Evolutionary conservation across 768 basidiomycete species (phyloP).

Genomic region (Hemileccinum rubropunctum): DNA sequence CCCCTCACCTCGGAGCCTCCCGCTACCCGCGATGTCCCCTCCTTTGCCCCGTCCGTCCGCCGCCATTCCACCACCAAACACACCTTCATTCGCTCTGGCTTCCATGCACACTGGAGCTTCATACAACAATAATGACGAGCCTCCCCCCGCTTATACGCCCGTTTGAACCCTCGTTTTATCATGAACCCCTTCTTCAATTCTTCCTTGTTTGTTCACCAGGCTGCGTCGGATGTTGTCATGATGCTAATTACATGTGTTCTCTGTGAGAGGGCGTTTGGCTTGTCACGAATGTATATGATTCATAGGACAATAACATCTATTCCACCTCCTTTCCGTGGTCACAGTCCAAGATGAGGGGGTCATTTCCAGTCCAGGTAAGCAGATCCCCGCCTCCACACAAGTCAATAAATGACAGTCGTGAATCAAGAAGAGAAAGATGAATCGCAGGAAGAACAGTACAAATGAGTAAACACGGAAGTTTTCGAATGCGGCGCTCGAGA

Average conservation of each 20-base stretch:
- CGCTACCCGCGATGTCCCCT: not conserved
- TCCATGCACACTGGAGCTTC: conserved; percentile 14
- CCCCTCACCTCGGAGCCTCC: not conserved
- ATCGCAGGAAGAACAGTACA: too few relatives aligned
- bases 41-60: not conserved
- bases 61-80: not conserved
- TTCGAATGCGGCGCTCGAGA: too few relatives aligned
- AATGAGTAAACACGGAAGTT: too few relatives aligned
- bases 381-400: not conserved
- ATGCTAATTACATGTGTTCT: not conserved
- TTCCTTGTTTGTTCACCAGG: not conserved
- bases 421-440: too few relatives aligned
- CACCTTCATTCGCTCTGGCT: conserved; percentile 3
- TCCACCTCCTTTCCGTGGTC: not conserved
- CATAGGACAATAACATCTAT: conserved; percentile 1
- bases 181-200: not conserved
- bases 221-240: not conserved
- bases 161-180: conserved; percentile 1
- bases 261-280: not conserved
- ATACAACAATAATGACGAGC: conserved; percentile 7
- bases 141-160: conserved; percentile 29
- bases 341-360: not conserved
- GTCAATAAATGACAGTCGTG: not conserved
- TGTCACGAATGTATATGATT: conserved; percentile 1
- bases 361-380: not conserved